A percentile compares a stretch with the other conserved stretches of the same genome.
phyloP scores from a whole-genome alignment of 2,329 filamentous ascomycete genomes.

The Trichoderma asperellum region DNA sequence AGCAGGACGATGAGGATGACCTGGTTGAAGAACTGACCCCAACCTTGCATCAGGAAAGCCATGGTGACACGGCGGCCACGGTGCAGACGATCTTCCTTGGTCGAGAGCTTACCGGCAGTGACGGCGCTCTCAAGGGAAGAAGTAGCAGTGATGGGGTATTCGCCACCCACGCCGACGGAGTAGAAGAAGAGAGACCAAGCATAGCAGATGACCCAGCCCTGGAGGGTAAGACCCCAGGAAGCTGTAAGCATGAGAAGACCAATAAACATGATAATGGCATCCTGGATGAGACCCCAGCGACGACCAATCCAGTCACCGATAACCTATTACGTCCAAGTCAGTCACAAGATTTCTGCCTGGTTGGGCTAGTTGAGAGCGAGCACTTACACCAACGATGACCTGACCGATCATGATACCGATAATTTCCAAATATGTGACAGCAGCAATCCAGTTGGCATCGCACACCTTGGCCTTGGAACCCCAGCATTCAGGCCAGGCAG shows the following conservation, averaged over 20 bases:
- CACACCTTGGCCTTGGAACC: slow-evolving; percentile 59
- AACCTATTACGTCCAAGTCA: slow-evolving; percentile 43
- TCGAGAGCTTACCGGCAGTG: slow-evolving; percentile 83
- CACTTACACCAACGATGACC: slow-evolving; percentile 76
- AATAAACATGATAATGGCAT: slow-evolving; percentile 90
- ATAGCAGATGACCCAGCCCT: slow-evolving; percentile 98
- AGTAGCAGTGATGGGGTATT: slow-evolving; percentile 96
- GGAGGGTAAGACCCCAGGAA: slow-evolving; percentile 81
- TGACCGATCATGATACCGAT: slow-evolving; percentile 95
- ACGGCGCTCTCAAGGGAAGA: slow-evolving; percentile 92
- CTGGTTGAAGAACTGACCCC: slow-evolving; percentile 96
- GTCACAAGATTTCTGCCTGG: slow-evolving; percentile 6
- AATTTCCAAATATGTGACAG: slow-evolving; percentile 90
- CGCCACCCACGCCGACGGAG: slow-evolving; percentile 70
- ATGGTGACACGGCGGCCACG: slow-evolving; percentile 94
- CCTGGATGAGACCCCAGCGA: slow-evolving; percentile 93
- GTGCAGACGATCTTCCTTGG: slow-evolving; percentile 89
- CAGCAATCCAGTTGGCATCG: slow-evolving; percentile 76
- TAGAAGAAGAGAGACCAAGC: slow-evolving; percentile 89
- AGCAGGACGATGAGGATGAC: slow-evolving; percentile 83
- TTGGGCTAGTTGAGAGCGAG: slow-evolving; percentile 5
- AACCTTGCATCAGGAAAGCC: slow-evolving; percentile 97
- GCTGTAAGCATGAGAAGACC: slow-evolving; percentile 90
- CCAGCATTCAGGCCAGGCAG: slow-evolving; percentile 82
- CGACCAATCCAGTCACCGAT: slow-evolving; percentile 79